Base-by-base conservation (phyloP, 805 yeast genomes). In the Candida qinlingensis region DNA sequence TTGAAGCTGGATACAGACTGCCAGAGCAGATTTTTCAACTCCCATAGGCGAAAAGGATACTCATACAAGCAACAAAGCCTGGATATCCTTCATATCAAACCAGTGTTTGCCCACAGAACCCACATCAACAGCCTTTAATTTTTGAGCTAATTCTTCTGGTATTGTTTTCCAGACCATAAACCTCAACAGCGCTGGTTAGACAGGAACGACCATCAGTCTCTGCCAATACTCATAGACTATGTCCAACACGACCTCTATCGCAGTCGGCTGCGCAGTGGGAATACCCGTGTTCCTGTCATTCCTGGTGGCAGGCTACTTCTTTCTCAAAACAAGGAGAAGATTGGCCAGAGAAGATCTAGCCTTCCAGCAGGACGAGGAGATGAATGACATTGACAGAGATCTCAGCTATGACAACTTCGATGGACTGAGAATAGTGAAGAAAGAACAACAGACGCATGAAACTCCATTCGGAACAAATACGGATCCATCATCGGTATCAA, bases 211-310 rank as follows among this genome's bases (percentile, higher is more conserved):
- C 19, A 19, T 19, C 19, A 2, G 19, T 3, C 19, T 19, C 19
- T 19, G 19, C 19, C 19, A 19, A 19, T 19, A 19, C 19, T 19
- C 19, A 19, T 19, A 19, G 19, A 19, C 11, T 12, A 47, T 47
- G 51, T 45, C 42, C 6, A 34, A 30, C 27, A 37, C 49, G 8
- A 61, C 65, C 1, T 59, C 65, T 2, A 51, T 70, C 7, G 76
- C 80, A 2, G 80, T 76, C 4, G 81, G 80, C 3, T 71, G 77
- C 52, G 77, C 81, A 3, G 76, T 77, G 4, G 81, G 80, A 34
- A 66, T 77, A 27, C 82, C 82, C 1, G 56, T 69, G n/a, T 70
- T 67, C 4, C 52, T 74, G 8, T 71, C 73, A 1, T 10, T 71
- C 1, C 13, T 67, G 0, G 62, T 74, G 3, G 66, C 73, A 0